A percentile compares a stretch with the other conserved stretches of the same genome.
These are phyloP conservation scores for Hortaea werneckii DNA, from an alignment of 2,329 filamentous ascomycete species.

Conservation along the genomic window DNA sequence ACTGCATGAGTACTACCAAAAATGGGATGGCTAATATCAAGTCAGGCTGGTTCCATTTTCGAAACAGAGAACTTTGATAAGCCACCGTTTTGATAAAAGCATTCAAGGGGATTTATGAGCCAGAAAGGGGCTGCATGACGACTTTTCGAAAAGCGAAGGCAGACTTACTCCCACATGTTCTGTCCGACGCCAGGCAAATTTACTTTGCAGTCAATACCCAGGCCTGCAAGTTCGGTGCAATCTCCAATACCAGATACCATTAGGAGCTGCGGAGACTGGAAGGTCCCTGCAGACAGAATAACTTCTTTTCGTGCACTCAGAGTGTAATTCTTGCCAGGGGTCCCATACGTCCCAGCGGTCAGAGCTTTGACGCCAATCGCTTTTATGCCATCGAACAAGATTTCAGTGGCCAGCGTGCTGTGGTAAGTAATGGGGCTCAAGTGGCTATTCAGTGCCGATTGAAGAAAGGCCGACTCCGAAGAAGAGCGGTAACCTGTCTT, in stretches of 20 bases:
- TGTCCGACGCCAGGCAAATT: constrained; percentile 22
- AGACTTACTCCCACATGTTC: constrained; percentile 5
- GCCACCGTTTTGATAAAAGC: too few relatives aligned
- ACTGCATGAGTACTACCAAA: neutral
- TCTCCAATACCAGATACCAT: constrained; percentile 19
- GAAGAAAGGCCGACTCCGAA: constrained; percentile 12
- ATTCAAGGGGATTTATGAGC: too few relatives aligned
- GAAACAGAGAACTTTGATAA: too few relatives aligned
- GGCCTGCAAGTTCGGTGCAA: constrained; percentile 9
- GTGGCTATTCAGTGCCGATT: constrained; percentile 11
- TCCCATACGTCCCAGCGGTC: constrained; percentile 3
- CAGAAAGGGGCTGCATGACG: too few relatives aligned
- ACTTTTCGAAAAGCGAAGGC: too few relatives aligned
- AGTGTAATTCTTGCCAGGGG: constrained; percentile 14
- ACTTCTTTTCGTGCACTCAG: constrained; percentile 30
- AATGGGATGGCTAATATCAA: neutral
- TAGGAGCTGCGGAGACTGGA: constrained; percentile 10
- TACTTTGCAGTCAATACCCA: constrained; percentile 19
- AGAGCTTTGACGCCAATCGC: constrained; percentile 17
- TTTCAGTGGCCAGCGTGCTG: constrained; percentile 21
- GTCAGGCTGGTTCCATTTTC: too few relatives aligned
- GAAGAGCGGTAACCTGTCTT: constrained; percentile 11
- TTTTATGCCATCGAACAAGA: constrained; percentile 23
- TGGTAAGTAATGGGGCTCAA: constrained; percentile 24
- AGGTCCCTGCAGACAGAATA: constrained; percentile 34